A percentile compares a stretch with the other conserved stretches of the same genome.
These are phyloP conservation scores for Neurospora sp. DNA, from an alignment of 495 filamentous ascomycete species.

Conservation along the genomic window DNA sequence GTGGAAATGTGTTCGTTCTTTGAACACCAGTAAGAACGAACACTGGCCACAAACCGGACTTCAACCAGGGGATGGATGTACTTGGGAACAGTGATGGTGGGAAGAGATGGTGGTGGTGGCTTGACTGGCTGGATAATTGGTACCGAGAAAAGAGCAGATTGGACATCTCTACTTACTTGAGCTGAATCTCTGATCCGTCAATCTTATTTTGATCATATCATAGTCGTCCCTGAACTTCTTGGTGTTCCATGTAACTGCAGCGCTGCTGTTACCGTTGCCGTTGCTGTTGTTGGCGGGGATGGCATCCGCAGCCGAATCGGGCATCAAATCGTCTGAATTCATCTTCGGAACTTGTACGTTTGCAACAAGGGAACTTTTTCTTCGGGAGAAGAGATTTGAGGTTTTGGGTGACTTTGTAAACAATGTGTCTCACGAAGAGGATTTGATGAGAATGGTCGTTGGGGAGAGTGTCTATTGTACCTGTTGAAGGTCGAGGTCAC, in stretches of 20 bases:
- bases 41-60: neutral
- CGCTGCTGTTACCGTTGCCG: slow-evolving; percentile 3
- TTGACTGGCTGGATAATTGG: neutral
- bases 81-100: neutral
- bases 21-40: neutral
- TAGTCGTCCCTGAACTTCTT: slow-evolving; percentile 46
- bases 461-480: neutral
- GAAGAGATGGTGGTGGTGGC: neutral
- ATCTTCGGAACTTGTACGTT: slow-evolving; percentile 3
- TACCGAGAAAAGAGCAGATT: neutral
- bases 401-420: neutral
- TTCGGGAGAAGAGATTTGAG: neutral
- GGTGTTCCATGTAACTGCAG: slow-evolving; percentile 15
- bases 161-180: slow-evolving; percentile 20
- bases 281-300: neutral
- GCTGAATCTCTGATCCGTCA: slow-evolving; percentile 31
- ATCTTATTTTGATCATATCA: slow-evolving; percentile 19
- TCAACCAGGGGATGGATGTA: neutral
- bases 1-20: neutral
- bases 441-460: neutral
- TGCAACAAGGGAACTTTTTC: neutral
- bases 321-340: slow-evolving; percentile 20
- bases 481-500: neutral
- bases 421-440: neutral
- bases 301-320: slow-evolving; percentile 3